Base-by-base conservation (phyloP, 179 eudicot species). In the Monotropa hypopitys region DNA sequence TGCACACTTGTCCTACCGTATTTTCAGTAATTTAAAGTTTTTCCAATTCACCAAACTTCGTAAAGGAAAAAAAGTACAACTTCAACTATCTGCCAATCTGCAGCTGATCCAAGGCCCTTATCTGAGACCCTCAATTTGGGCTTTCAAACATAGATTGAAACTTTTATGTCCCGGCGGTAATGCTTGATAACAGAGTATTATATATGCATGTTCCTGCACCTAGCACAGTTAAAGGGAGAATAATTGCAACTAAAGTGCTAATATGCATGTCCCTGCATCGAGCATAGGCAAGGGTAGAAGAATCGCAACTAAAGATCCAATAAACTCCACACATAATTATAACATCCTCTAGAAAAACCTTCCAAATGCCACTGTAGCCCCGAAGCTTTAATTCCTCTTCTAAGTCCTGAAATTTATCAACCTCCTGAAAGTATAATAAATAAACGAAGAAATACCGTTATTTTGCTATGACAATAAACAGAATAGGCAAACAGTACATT, bases 281-380 rank as follows among this genome's bases (percentile, higher is more conserved):
- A 42, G 18, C 49, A 68, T 45, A n/a, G 47, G 7, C n/a, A 65
- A 7, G 32, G 15, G 28, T n/a, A 50, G 10, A 50, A 49, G 28
- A 54, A 16, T 65, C 26, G 30, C 63, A n/a, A 66, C 23, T 32
- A 32, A 7, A 35, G 70, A 45, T 67, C 71, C 15, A 38, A n/a
- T n/a, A 50, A 20, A 13, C 35, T 65, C 38, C 53, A 77, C 53
- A 77, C 59, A 56, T 8, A 73, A 49, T 5, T 78, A 71, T 15
- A 40, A 50, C 45, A 72, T 49, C 69, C 40, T 63, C 59, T 46
- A 63, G 7, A 73, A 50, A 26, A 53, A 95, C 99, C 99, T 93
- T 95, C 99, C 99, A 95, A 72, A 87, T 87, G 80, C 99, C 98
- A 65, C 57, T 82, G 85, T 95, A 95, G 80, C 99, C 98, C 76